Percentiles rank a stretch among this genome's conserved stretches.
Conservation (phyloP, 768 basidiomycete species). For the Xerocomellus dryophilus region DNA sequence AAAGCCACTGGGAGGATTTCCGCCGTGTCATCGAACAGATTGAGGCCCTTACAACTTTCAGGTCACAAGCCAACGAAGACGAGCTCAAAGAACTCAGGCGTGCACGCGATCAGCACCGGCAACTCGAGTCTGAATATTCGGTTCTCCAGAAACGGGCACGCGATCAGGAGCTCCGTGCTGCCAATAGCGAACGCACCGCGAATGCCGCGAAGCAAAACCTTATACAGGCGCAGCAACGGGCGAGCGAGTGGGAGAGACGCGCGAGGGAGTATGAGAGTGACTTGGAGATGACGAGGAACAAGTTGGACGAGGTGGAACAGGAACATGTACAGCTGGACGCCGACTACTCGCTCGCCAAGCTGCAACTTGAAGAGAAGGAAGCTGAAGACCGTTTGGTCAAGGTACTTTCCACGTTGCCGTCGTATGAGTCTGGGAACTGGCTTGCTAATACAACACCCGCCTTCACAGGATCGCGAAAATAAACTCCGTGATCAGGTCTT, state of each 20-base stretch:
- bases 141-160: conserved; percentile 69
- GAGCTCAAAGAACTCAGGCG: conserved; percentile 70
- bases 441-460: conserved; percentile 1
- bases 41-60: conserved; percentile 56
- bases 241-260: conserved; percentile 78
- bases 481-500: conserved; percentile 66
- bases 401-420: conserved; percentile 39
- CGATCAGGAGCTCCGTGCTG: conserved; percentile 63
- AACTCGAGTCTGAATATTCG: conserved; percentile 64
- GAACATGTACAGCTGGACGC: conserved; percentile 62
- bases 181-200: conserved; percentile 60
- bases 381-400: conserved; percentile 63
- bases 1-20: conserved; percentile 77
- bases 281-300: conserved; percentile 55
- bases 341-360: conserved; percentile 62
- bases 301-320: conserved; percentile 67
- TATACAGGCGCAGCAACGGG: conserved; percentile 70
- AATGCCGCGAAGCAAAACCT: conserved; percentile 59
- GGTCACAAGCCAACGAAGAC: conserved; percentile 64
- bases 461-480: conserved; percentile 61
- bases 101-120: conserved; percentile 54
- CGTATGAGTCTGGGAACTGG: background rate
- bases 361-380: conserved; percentile 75
- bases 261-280: conserved; percentile 68
- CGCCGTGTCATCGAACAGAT: conserved; percentile 70